phyloP scores from a whole-genome alignment of 2,329 filamentous ascomycete species.

The Aspergillus tanneri region DNA sequence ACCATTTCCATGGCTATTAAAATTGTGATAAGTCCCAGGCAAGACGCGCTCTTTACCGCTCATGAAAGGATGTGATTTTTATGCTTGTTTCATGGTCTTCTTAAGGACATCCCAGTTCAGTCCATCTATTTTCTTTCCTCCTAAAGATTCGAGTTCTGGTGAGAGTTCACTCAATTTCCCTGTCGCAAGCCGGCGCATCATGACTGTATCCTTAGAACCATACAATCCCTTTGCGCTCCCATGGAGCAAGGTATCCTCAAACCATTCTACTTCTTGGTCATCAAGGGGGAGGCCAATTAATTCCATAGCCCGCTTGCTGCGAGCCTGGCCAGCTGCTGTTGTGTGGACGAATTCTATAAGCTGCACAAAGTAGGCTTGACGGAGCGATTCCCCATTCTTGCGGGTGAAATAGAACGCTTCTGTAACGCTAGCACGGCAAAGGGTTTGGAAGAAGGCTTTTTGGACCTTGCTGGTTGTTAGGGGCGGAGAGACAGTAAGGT shows the following conservation, averaged over 20 bases:
- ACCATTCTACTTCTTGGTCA: slow-evolving; percentile 68
- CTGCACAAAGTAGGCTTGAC: slow-evolving; percentile 65
- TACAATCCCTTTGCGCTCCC: slow-evolving; percentile 65
- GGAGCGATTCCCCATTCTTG: slow-evolving; percentile 60
- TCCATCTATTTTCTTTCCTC: slow-evolving; percentile 49
- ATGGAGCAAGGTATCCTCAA: slow-evolving; percentile 65
- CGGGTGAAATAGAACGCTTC: slow-evolving; percentile 74
- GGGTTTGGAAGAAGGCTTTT: slow-evolving; percentile 66
- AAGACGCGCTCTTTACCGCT: background rate
- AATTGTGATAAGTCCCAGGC: slow-evolving; percentile 4
- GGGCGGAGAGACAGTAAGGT: slow-evolving; percentile 70
- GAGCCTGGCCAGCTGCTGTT: slow-evolving; percentile 36
- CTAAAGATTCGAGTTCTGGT: slow-evolving; percentile 37
- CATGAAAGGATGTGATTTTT: slow-evolving; percentile 16
- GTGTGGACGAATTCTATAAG: slow-evolving; percentile 61
- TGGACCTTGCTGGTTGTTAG: slow-evolving; percentile 64
- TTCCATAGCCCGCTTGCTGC: slow-evolving; percentile 62
- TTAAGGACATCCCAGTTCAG: slow-evolving; percentile 54
- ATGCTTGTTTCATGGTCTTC: slow-evolving; percentile 33
- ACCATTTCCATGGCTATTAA: slow-evolving; percentile 15
- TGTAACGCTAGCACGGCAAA: slow-evolving; percentile 65
- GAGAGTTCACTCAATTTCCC: slow-evolving; percentile 50
- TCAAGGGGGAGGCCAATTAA: slow-evolving; percentile 73
- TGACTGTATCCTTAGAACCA: slow-evolving; percentile 68
- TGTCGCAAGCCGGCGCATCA: slow-evolving; percentile 70